Conservation (phyloP, 2,329 filamentous ascomycete species). For the Thermothelomyces thermophilus region DNA sequence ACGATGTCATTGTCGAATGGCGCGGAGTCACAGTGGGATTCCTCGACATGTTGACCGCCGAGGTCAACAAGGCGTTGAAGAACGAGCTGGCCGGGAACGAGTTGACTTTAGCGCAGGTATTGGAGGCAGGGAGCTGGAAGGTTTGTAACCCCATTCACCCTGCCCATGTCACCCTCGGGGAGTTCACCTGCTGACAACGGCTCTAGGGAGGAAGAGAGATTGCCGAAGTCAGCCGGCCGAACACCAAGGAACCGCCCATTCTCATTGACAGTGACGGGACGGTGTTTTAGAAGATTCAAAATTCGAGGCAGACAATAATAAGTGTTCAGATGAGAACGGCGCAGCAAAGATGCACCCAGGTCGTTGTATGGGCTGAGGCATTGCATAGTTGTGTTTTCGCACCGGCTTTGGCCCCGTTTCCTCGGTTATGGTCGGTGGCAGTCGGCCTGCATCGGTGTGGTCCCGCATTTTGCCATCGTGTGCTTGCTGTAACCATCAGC, state of each 20-base stretch:
- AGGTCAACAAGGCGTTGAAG: constrained; percentile 58
- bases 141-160: constrained; percentile 43
- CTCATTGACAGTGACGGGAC: constrained; percentile 95
- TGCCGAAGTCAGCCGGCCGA: constrained; percentile 89
- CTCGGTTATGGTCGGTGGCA: no score
- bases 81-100: constrained; percentile 60
- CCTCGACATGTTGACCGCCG: constrained; percentile 46
- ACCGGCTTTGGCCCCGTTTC: no score
- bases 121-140: constrained; percentile 98
- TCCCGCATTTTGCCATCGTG: no score
- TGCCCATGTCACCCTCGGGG: constrained; percentile 6
- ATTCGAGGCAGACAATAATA: neutral
- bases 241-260: constrained; percentile 94
- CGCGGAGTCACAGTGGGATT: constrained; percentile 56
- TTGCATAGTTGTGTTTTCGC: neutral
- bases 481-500: no score
- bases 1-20: constrained; percentile 61
- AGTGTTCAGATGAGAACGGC: neutral
- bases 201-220: constrained; percentile 81
- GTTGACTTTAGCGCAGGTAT: constrained; percentile 75
- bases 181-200: constrained; percentile 1
- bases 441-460: no score
- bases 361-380: no score
- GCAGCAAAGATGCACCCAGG: neutral
- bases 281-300: constrained; percentile 53